Base-by-base conservation (phyloP, 345 rosid species). In the Boechera retrofracta region DNA sequence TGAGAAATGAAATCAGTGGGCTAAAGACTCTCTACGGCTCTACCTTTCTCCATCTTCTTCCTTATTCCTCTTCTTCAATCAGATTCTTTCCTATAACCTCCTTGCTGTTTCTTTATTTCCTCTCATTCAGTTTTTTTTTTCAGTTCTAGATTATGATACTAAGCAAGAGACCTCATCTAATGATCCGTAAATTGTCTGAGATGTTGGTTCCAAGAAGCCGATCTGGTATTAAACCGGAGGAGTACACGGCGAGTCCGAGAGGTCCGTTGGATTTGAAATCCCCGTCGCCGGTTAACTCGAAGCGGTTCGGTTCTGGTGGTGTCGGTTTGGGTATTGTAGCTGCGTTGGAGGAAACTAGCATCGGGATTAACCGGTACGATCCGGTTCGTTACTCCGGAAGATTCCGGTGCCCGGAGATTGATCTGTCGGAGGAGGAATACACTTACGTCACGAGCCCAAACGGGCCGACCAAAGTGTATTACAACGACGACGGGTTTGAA, bases 311-410 rank as follows among this genome's bases (percentile, higher is more conserved):
- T 49, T 68, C 73, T 0, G 91, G 83, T 55, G 89, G 92, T 45
- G 83, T 94, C 64, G 97, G 97, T 15, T 75, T 94, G 12, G 97
- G 90, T 1, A 91, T 94, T n/a, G 91, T 91, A 0, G 92, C 87
- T 13, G 91, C 91, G 8, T 85, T 89, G 41, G 96, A 89, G 44
- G 78, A 78, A 45, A 42, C 18, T 24, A 82, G 53, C 36, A 32
- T 18, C 2, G 73, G 68, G 2, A 75, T 73, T 11, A 71, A 71
- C 77, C 81, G 77, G 62, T 26, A 78, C 66, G 68, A 64, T 35
- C 84, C 83, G 49, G 67, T 84, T 75, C 81, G 80, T 0, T 73
- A 75, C 15, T 75, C 85, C 7, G 79, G 71, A 54, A 83, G 77
- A 42, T 67, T 72, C 11, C 80, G 74, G 41, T 82, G 71, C 10